Evolutionary conservation across 805 yeast genomes (phyloP).

Genomic region (Suhomyces sp.): DNA sequence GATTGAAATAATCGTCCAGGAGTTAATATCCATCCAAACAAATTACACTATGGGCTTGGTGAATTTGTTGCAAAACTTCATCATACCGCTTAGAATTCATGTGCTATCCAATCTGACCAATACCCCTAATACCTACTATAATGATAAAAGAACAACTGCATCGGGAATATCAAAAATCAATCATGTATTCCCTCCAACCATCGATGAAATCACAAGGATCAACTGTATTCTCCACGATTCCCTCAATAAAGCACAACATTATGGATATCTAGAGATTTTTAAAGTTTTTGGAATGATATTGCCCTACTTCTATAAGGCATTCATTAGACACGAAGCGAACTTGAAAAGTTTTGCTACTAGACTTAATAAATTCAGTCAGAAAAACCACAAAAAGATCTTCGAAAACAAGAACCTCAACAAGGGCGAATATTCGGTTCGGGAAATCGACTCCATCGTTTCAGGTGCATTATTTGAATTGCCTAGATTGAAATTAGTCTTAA

Average conservation of each 20-base stretch:
- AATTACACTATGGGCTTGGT: constrained; percentile 71
- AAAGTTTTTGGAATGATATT: constrained; percentile 79
- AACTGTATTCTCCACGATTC: constrained; percentile 83
- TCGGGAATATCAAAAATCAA: constrained; percentile 68
- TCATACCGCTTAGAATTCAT: constrained; percentile 73
- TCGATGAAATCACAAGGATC: constrained; percentile 88
- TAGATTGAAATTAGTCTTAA: constrained; percentile 65
- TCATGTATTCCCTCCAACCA: constrained; percentile 87
- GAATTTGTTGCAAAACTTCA: constrained; percentile 70
- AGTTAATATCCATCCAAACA: constrained; percentile 69
- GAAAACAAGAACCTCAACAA: constrained; percentile 30
- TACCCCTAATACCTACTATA: not conserved
- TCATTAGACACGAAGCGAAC: constrained; percentile 93
- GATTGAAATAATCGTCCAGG: constrained; percentile 58
- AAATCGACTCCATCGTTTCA: constrained; percentile 50
- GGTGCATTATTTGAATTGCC: constrained; percentile 68
- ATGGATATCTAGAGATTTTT: constrained; percentile 73
- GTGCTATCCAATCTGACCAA: constrained; percentile 48
- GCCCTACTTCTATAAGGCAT: constrained; percentile 90
- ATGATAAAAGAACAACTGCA: constrained; percentile 34
- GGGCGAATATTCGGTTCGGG: constrained; percentile 25
- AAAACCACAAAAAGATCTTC: constrained; percentile 29
- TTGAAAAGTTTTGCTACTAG: constrained; percentile 62
- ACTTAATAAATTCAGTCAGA: constrained; percentile 41
- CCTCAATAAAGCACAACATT: constrained; percentile 60